Base-by-base conservation (phyloP, 768 basidiomycete species). In the Coprinopsis strossmayeri region DNA sequence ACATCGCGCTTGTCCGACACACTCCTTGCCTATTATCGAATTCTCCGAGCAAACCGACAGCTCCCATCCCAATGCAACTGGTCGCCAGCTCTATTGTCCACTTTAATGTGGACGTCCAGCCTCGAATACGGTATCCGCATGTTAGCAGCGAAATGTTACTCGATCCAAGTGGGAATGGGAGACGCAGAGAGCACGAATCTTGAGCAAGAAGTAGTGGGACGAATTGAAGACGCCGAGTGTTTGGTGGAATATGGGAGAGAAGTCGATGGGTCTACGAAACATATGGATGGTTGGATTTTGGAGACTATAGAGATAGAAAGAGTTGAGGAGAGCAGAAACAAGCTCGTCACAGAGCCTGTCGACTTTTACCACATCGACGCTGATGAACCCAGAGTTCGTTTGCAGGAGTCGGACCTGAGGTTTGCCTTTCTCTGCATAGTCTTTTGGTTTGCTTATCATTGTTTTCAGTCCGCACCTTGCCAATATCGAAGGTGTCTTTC, bases 261-360 rank as follows among this genome's bases (percentile, higher is more conserved):
- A 45, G 43, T 71, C 2, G 72, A 79, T 43, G 81, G 78, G 21
- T 68, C 62, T 32, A 60, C 55, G 15, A 62, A 67, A 20, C 54
- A 63, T 37, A 65, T 81, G 23, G 90, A 95, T 64, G 89, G 85
- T 10, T 95, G 91, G 92, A 67, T 94, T 23, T 61, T 95, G 55
- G 86, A 89, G 2, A 63, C 82, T 2, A 49, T 86, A 24, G 94
- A 96, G 59, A 62, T 72, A 12, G 66, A 77, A 51, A 72, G 92
- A 43, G 64, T 91, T 2, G 64, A 68, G 40, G 69, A 77, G 17
- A 65, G 66, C 30, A 70, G 87, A 37, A 67, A 74, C 35, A 64
- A 64, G 9, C 63, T 84, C 27, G 62, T 70, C n/a, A 58, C 58
- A 0, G 59, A 69, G 0, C 53, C 59, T 2, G 59, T 71, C 32